Base-by-base conservation (phyloP, 352 stramenopile species). In the Globisporangium radiosum region DNA sequence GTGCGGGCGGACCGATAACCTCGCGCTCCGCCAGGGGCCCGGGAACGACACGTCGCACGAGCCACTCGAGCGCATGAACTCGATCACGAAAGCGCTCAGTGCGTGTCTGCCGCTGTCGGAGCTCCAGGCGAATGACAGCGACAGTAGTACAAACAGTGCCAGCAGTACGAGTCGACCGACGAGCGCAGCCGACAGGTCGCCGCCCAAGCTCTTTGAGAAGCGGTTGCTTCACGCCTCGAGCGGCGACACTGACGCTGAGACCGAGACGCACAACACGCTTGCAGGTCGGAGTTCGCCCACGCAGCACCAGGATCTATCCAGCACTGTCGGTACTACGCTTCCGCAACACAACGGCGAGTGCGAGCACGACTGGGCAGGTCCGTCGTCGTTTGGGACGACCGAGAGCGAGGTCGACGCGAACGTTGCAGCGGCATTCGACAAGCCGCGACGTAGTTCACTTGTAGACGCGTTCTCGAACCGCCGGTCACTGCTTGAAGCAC, bases 401-500 rank as follows among this genome's bases (percentile, higher is more conserved):
- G 53, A 52, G 10, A 38, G 52, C 25, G 47, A 52, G 42, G 42
- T 17, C 11, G 14, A 15, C n/a, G 47, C n/a, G 9, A 10, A n/a
- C 14, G 7, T 15, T 3, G 10, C 17, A 5, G 44, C 44, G 1
- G 19, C 37, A 25, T 25, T 25, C n/a, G 36, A 33, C 14, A 36
- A 53, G 33, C 19, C 52, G 5, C 45, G 38, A 4, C 52, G 52
- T 39, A 51, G 45, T 40, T 51, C 37, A 42, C 25, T 52, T 38
- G 48, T 52, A 4, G 54, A 55, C 6, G 19, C 55, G 13, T 54
- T 69, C 17, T 64, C 73, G 3, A 72, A 62, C 25, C 38, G 62
- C 17, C 64, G 57, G 38, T 70, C 69, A 17, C 15, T 81, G 43
- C 25, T 77, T 1, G 55, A 83, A 10, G 53, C 65, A 10, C 70